Evolutionary conservation across 441 rosid genomes (phyloP), one percentile per base, ranked within the genome.

Genomic region (Raphanus hybrid): DNA sequence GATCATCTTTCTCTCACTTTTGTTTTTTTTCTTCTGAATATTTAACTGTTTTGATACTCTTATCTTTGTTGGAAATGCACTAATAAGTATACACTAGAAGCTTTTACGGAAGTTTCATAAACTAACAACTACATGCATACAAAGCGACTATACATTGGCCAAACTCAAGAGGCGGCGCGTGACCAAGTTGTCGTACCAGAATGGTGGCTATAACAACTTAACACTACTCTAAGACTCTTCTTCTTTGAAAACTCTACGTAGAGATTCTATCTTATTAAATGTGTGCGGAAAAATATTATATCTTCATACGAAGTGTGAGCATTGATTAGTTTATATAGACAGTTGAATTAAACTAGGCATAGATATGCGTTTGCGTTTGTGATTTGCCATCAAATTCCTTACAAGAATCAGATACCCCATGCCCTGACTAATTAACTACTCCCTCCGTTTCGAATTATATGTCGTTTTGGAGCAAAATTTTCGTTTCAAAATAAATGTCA

Each of bases 191-290:
- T 15, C 43, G 39, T 64, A 57, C 67, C 52, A 34, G 34, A 70
- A 64, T 70, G 76, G 66, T 77, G 80, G 76, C 80, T 77, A 18
- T 77, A 8, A 69, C 34, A 68, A 37, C 55, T 48, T 68, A 58
- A 10, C 2, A 6, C 18, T 76, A 20, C 34, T 52, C 58, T 52
- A 52, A 52, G 58, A 52, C 58, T 65, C 34, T 67, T 58, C 72
- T 67, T 67, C 60, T 6, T 50, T 61, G 64, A 50, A 61, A 34
- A 48, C 41, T 68, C 7, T 50, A 60, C 73, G 15, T 34, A 48
- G 62, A 61, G 27, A 43, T 32, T 61, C 27, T 68, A 45, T n/a
- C 48, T 60, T 67, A 37, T 32, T 57, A 43, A 67, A 67, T 41
- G 34, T 74, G 34, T 74, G 34, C 16, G 14, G 58, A 15, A 50